These are phyloP conservation scores for Trametes punicea DNA, from an alignment of 768 basidiomycete genomes.

Conservation along the genomic window DNA sequence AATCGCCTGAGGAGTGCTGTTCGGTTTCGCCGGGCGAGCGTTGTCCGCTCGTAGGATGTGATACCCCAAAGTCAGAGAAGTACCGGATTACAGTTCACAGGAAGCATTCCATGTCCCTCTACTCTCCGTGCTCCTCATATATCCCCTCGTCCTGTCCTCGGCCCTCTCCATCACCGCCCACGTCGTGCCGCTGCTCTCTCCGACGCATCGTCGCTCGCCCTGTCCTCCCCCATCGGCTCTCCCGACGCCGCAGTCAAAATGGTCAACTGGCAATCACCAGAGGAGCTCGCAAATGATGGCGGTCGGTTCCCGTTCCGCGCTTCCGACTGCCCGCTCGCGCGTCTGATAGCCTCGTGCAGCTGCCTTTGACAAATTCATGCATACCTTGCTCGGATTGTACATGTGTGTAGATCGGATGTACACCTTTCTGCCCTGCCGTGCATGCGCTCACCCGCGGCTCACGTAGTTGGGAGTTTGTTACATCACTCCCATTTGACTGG, in stretches of 20 bases:
- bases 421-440: not conserved
- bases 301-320: constrained; percentile 26
- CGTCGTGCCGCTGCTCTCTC: constrained; percentile 3
- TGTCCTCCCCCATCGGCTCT: constrained; percentile 3
- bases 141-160: not conserved
- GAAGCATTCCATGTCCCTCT: not conserved
- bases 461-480: constrained; percentile 42
- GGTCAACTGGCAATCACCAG: constrained; percentile 40
- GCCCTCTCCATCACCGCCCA: constrained; percentile 14
- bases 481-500: constrained; percentile 43
- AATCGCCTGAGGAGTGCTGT: not conserved
- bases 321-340: not conserved
- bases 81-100: not conserved
- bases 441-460: not conserved
- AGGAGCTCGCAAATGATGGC: constrained; percentile 35
- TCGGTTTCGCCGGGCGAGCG: constrained; percentile 2
- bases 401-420: constrained; percentile 30
- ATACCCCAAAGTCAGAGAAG: constrained; percentile 8
- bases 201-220: not conserved
- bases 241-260: constrained; percentile 27
- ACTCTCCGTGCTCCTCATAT: constrained; percentile 8
- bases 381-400: constrained; percentile 43
- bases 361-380: constrained; percentile 40
- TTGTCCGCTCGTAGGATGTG: constrained; percentile 8
- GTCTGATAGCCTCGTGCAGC: constrained; percentile 25